Evolutionary conservation across 257 asterid genomes (phyloP), one percentile per base, ranked within the genome.

Genomic region (Vinca minor): DNA sequence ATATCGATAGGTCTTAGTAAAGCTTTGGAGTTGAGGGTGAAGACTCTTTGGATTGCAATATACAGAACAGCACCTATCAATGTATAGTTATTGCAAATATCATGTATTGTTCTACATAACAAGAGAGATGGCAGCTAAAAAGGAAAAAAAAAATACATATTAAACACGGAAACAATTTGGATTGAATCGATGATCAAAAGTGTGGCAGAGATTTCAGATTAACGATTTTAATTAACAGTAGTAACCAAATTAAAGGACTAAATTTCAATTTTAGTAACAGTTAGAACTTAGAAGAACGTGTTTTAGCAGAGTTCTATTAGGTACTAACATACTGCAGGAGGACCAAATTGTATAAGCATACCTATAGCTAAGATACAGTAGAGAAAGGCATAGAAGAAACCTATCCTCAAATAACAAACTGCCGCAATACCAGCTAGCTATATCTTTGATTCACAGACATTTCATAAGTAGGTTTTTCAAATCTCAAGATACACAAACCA

Each of bases 401-500:
- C 57, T 6, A 3, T 7, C 52, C 28, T 26, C 32, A 17, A 45
- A 32, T 13, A 28, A 21, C 54, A 14, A 46, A 35, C 3, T 11
- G 45, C 58, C 45, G 41, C 62, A 70, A 54, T 23, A 54, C 35
- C 31, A 50, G n/a, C n/a, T 42, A 14, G 20, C 54, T 14, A 35
- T 20, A 17, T 46, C 55, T 32, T 9, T 26, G 38, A 50, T n/a
- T n/a, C n/a, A 50, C 45, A 7, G 25, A 20, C 23, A 13, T 34
- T 32, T 18, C 14, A 46, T 35, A 52, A 34, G 14, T 10, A 44
- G 14, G 32, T 9, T 39, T 46, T 65, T 45, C 67, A n/a, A 63
- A 53, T 46, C 15, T 65, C 5, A 17, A 64, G 36, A 57, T 64
- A 42, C 67, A 35, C 59, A 52, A 5, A 63, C 36, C 32, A 15